Conservation (phyloP, 441 rosid genomes). For the Mallotus japonicus region DNA sequence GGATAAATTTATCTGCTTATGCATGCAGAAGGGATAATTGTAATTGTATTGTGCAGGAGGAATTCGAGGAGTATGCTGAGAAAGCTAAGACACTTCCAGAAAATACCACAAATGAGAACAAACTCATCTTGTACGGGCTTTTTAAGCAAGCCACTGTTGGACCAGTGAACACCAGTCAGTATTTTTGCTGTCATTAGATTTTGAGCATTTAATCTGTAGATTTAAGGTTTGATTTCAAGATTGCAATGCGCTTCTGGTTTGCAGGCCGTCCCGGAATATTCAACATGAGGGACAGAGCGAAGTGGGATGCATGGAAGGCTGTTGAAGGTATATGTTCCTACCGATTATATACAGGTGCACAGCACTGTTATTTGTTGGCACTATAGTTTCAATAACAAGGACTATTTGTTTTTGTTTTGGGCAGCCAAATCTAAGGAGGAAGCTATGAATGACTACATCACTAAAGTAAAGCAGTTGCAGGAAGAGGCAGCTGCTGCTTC, state of each 20-base stretch:
- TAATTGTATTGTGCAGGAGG: constrained; percentile 55
- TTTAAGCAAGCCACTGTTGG: constrained; percentile 86
- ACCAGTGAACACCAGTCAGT: constrained; percentile 69
- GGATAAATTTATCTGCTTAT: neutral
- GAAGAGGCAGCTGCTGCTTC: constrained; percentile 32
- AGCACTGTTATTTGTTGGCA: too few relatives aligned
- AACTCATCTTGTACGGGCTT: constrained; percentile 86
- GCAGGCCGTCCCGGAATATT: constrained; percentile 89
- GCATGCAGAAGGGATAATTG: neutral
- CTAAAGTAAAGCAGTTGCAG: constrained; percentile 79
- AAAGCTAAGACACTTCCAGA: constrained; percentile 59
- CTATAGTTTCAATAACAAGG: too few relatives aligned
- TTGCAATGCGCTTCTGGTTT: neutral
- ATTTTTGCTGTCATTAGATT: neutral
- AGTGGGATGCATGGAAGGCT: constrained; percentile 99
- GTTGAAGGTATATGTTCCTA: constrained; percentile 56
- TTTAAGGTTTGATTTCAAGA: neutral
- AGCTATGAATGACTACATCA: constrained; percentile 81
- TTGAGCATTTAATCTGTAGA: too few relatives aligned
- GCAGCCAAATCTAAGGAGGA: constrained; percentile 75
- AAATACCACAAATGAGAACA: constrained; percentile 59
- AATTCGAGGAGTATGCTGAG: constrained; percentile 80
- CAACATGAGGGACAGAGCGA: constrained; percentile 66
- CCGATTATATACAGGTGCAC: neutral
- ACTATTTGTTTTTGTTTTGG: constrained; percentile 6